Conservation (phyloP, 2,329 filamentous ascomycete genomes). For the Hawksworthiomyces lignivorus region DNA sequence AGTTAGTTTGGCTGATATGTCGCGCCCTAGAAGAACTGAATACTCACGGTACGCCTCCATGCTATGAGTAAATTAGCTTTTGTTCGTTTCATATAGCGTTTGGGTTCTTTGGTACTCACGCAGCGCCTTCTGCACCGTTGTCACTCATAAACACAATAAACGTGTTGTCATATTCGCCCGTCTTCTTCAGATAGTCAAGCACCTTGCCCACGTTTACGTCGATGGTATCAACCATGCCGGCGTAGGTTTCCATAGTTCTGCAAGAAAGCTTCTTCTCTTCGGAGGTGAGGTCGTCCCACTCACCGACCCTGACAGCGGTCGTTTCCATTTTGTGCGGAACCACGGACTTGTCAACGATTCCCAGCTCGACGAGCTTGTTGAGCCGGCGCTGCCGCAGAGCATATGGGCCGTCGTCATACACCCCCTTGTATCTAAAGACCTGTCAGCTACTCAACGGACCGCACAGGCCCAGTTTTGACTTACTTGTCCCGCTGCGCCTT, state of each 20-base stretch:
- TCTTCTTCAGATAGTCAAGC: slow-evolving; percentile 45
- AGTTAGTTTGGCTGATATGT: too few species aligned
- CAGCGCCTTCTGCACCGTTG: slow-evolving; percentile 14
- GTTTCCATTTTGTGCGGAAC: slow-evolving; percentile 19
- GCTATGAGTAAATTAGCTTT: not conserved
- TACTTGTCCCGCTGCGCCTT: slow-evolving; percentile 16
- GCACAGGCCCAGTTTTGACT: slow-evolving; percentile 7
- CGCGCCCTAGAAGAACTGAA: too few species aligned
- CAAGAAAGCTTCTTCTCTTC: slow-evolving; percentile 40
- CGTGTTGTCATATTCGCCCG: slow-evolving; percentile 54
- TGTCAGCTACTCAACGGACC: too few species aligned
- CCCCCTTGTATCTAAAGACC: slow-evolving; percentile 3
- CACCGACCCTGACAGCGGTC: slow-evolving; percentile 11
- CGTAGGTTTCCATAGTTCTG: slow-evolving; percentile 53
- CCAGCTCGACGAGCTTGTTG: slow-evolving; percentile 24
- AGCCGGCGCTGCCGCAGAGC: slow-evolving; percentile 46
- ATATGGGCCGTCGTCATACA: slow-evolving; percentile 53
- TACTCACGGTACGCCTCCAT: too few species aligned
- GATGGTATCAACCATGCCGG: slow-evolving; percentile 56
- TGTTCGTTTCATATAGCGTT: not conserved
- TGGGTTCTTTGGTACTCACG: slow-evolving; percentile 7
- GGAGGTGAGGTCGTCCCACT: slow-evolving; percentile 37
- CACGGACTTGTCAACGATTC: slow-evolving; percentile 17
- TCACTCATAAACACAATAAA: slow-evolving; percentile 10
- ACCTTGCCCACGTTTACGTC: slow-evolving; percentile 53